Conservation (phyloP, 2,329 filamentous ascomycete species). For the Cytospora schulzeri region DNA sequence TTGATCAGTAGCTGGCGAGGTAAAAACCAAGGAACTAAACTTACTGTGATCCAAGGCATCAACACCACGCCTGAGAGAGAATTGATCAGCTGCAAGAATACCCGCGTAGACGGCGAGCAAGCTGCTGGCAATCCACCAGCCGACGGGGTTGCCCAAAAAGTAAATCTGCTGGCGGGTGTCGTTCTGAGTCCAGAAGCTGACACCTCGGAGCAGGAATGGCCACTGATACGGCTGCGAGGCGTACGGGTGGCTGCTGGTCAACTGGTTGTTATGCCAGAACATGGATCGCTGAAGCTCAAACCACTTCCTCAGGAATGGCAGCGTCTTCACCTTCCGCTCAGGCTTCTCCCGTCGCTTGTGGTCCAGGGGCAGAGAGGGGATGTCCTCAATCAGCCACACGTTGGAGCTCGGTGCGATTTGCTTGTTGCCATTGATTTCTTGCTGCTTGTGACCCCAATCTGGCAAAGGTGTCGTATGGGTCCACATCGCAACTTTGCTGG, state of each 20-base stretch:
- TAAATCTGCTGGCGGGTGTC: constrained; percentile 97
- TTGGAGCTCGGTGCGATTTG: constrained; percentile 88
- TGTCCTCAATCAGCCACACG: constrained; percentile 90
- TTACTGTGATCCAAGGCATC: constrained; percentile 92
- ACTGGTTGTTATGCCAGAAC: constrained; percentile 99
- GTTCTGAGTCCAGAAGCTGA: constrained; percentile 99
- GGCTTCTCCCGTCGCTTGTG: constrained; percentile 75
- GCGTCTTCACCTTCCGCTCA: constrained; percentile 74
- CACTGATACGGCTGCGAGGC: constrained; percentile 93
- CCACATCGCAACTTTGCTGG: constrained; percentile 98
- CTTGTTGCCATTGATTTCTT: constrained; percentile 99
- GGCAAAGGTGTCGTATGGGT: constrained; percentile 94
- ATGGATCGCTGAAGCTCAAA: constrained; percentile 95
- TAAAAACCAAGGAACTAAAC: constrained; percentile 42
- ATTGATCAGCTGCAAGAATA: constrained; percentile 88
- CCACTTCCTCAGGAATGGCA: constrained; percentile 93
- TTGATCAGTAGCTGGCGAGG: constrained; percentile 36
- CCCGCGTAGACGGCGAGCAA: constrained; percentile 91
- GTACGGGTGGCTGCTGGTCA: constrained; percentile 97
- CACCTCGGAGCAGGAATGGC: constrained; percentile 95
- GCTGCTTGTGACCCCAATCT: constrained; percentile 95
- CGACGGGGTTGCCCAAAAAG: constrained; percentile 94
- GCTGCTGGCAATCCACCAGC: constrained; percentile 96
- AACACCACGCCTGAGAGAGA: constrained; percentile 88
- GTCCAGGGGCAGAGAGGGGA: constrained; percentile 75